Evolutionary conservation across 768 basidiomycete genomes (phyloP), one percentile per base, ranked within the genome.

Genomic region (Scleroderma citrinum): DNA sequence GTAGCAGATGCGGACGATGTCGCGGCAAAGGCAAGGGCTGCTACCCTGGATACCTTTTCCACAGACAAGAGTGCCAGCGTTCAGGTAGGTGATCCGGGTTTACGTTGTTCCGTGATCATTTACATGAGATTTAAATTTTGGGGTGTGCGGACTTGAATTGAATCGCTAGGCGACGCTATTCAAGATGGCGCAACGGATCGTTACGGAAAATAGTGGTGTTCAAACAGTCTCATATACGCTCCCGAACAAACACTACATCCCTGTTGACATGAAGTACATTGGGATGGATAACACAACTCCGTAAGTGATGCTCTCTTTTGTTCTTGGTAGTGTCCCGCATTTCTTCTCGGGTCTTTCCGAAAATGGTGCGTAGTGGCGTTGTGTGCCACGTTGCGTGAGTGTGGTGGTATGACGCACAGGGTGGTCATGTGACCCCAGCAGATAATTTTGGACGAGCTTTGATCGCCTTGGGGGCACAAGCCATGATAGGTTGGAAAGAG

Each of bases 181-280:
- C 77, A 88, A 87, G 70, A 94, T 94, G 82, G 89, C 76, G 0
- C 77, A 87, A 53, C 74, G 76, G 2, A 73, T 97, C 55, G 69
- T 96, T 24, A 67, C 67, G 2, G 81, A 87, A 63, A 85, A 91
- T 58, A 64, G 66, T 2, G 70, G 70, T 2, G 73, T 96, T 12
- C 62, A 74, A 37, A 67, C 66, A 2, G 85, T 89, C 29, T 74
- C 76, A 13, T 96, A 95, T 68, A 66, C 70, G 37, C 75, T 96
- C 3, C 94, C 95, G 2, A 98, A 98, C 74, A 91, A 93, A 69
- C 94, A 96, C 62, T 97, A 95, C 65, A 79, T 96, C 56, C 87
- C 89, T 0, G 89, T 93, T 41, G 81, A 89, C 64, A 85, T 92
- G 82, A 68, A 67, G 46, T 89, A 88, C 52, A 69, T 86, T 38